phyloP scores from a whole-genome alignment of 129 eudicot species.

The Deinandra increscens region DNA sequence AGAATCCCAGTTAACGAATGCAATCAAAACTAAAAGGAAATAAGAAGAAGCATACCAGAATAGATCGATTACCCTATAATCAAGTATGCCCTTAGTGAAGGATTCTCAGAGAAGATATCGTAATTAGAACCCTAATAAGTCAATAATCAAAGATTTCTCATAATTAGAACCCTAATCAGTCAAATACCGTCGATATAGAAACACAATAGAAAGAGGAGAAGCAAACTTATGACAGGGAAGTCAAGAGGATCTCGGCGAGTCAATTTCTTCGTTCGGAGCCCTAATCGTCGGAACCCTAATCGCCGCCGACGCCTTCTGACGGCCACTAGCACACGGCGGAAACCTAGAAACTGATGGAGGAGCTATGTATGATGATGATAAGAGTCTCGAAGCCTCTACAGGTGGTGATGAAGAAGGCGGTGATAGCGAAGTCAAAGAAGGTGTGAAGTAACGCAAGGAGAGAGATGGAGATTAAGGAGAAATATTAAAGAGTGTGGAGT shows the following conservation, averaged over 20 bases:
- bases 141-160: not conserved
- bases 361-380: conserved; percentile 1
- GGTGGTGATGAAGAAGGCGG: conserved; percentile 20
- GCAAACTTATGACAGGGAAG: conserved; percentile 59
- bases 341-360: conserved; percentile 13
- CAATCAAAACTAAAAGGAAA: no score
- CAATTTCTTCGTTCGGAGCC: conserved; percentile 79
- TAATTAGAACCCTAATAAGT: no score
- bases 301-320: conserved; percentile 11
- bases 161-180: conserved; percentile 12
- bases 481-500: no score
- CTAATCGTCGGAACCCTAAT: conserved; percentile 47
- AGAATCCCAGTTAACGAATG: no score
- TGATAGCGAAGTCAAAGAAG: conserved; percentile 21
- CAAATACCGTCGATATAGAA: not conserved
- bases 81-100: no score
- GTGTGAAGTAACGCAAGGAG: conserved; percentile 26
- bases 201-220: not conserved
- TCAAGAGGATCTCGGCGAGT: conserved; percentile 89
- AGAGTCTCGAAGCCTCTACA: conserved; percentile 1
- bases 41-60: no score
- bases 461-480: no score
- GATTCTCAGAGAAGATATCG: no score
- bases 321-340: conserved; percentile 4
- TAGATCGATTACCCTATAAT: no score